phyloP scores from a whole-genome alignment of 257 asterid species.

The Gardenia jasminoides region DNA sequence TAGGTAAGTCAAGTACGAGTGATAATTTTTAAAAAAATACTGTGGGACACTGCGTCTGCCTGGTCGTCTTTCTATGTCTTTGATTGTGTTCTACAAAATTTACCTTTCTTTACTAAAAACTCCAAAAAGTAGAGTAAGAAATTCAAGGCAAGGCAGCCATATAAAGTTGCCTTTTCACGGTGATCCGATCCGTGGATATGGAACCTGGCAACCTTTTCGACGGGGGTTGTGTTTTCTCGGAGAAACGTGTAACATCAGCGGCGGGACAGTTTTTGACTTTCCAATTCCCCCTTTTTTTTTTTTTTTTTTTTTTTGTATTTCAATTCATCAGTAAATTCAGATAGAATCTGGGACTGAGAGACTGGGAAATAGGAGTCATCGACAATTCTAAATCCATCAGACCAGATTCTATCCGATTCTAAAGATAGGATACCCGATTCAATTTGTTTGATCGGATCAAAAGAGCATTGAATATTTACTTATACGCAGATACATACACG shows the following conservation, averaged over 20 bases:
- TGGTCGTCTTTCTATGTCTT: slow-evolving; percentile 8
- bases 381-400: no score
- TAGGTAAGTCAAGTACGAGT: slow-evolving; percentile 18
- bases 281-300: slow-evolving; percentile 2
- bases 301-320: no score
- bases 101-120: neutral
- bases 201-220: slow-evolving; percentile 10
- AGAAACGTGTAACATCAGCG: neutral
- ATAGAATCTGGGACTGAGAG: neutral
- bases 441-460: no score
- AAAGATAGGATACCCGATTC: no score
- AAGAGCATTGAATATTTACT: no score
- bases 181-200: neutral
- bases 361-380: no score
- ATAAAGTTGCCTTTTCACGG: slow-evolving; percentile 15
- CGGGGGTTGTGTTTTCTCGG: slow-evolving; percentile 3
- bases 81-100: neutral
- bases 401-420: no score
- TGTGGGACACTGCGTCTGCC: slow-evolving; percentile 2
- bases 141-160: neutral
- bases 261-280: slow-evolving; percentile 23
- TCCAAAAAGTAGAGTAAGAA: neutral
- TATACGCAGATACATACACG: no score
- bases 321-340: neutral
- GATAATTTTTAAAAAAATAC: no score